Evolutionary conservation across 352 stramenopile species (phyloP), one percentile per base, ranked within the genome.

Genomic region (Plasmopara halstedii): DNA sequence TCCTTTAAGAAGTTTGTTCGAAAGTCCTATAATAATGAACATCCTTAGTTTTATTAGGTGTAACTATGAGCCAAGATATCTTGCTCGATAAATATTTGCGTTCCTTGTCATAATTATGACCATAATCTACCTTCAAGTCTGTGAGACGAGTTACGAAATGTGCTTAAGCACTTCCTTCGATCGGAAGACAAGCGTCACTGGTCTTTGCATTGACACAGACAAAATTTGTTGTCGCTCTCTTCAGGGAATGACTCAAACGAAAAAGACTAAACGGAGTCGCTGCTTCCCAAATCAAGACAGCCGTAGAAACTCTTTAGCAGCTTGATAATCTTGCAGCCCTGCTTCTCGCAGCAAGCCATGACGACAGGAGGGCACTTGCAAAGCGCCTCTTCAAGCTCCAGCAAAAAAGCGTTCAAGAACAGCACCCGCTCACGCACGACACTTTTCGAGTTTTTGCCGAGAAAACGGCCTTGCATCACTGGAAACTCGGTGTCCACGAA

Each of bases 221-320:
- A 29, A 29, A 10, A 29, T 29, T 6, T 29, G 11, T 29, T 10
- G 25, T 29, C 25, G 25, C n/a, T n/a, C n/a, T n/a, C n/a, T n/a
- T n/a, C n/a, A 29, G 25, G 25, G 3, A 29, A 10, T 29, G 1
- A 29, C 25, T 6, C 25, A 29, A 29, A 11, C 25, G 3, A 29
- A 10, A 10, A 29, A 29, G 7, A 10, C 31, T 83, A 84, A 40
- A 82, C 63, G 54, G 67, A 75, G 42, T 61, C 51, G 53, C 67
- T 69, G 34, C 41, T 48, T 20, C 60, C 53, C 20, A 80, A 43
- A 14, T 77, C 55, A 33, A 88, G 62, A 39, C 68, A 85, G 49
- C 76, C 76, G 50, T 85, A 85, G 51, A 91, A 91, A 61, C 79
- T 91, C 64, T 91, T 91, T 60, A 91, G 70, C 36, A 91, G 67